These are phyloP conservation scores for Ceratobasidium sp. DNA, from an alignment of 1,284 basidiomycete species.

Conservation along the genomic window DNA sequence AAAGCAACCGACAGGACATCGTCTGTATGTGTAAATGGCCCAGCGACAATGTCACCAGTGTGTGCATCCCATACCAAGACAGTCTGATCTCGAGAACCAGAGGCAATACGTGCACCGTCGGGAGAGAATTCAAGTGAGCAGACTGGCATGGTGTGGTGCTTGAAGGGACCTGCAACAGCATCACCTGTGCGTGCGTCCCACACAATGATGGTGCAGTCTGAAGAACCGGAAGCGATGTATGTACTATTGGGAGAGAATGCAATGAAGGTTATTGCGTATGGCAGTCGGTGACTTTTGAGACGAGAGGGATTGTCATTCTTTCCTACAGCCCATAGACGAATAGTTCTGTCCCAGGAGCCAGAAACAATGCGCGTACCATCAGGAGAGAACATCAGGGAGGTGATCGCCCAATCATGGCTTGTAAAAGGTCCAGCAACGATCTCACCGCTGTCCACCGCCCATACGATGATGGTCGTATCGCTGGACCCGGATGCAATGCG, in stretches of 20 bases:
- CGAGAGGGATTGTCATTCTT: neutral
- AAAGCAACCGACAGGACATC: no score
- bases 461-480: slow-evolving; percentile 9
- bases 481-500: neutral
- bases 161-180: neutral
- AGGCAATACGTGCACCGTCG: no score
- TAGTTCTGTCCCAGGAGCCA: no score
- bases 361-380: no score
- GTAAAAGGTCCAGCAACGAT: no score
- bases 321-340: no score
- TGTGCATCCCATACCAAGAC: no score
- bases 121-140: neutral
- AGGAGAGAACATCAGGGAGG: no score
- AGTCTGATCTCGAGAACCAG: no score
- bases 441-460: neutral
- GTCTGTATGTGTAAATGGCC: no score
- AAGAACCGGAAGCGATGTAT: slow-evolving; percentile 6
- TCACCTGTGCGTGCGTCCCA: neutral
- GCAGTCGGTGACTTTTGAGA: neutral
- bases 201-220: neutral
- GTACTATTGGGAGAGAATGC: slow-evolving; percentile 19
- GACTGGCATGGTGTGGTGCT: neutral
- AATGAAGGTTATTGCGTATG: neutral
- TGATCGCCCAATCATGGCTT: no score
- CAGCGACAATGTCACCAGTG: no score